These are phyloP conservation scores for Penicillium crustosum DNA, from an alignment of 2,329 filamentous ascomycete species.

Conservation along the genomic window DNA sequence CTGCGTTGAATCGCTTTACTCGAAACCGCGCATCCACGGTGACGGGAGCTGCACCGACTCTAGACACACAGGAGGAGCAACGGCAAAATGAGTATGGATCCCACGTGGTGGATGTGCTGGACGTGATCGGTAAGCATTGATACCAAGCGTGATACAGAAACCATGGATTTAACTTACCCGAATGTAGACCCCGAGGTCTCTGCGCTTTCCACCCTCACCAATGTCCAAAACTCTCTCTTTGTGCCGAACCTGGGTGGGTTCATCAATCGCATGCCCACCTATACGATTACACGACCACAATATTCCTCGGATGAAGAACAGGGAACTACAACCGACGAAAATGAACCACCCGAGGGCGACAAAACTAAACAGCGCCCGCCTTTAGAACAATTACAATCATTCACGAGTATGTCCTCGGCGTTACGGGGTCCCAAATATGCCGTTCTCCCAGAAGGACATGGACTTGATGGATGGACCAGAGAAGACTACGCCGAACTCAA, in stretches of 20 bases:
- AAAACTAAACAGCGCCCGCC: slow-evolving; percentile 29
- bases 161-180: slow-evolving; percentile 25
- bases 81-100: slow-evolving; percentile 55
- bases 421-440: slow-evolving; percentile 73
- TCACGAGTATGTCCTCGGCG: slow-evolving; percentile 64
- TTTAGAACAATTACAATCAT: slow-evolving; percentile 33
- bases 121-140: slow-evolving; percentile 61
- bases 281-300: slow-evolving; percentile 62
- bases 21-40: slow-evolving; percentile 38
- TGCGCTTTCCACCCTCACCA: slow-evolving; percentile 79
- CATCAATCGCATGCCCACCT: slow-evolving; percentile 76
- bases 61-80: slow-evolving; percentile 8
- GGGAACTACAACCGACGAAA: slow-evolving; percentile 29
- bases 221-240: slow-evolving; percentile 87
- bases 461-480: slow-evolving; percentile 70
- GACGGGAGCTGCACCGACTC: slow-evolving; percentile 21
- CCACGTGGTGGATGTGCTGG: slow-evolving; percentile 65
- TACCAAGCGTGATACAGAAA: not conserved
- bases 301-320: slow-evolving; percentile 37
- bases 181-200: slow-evolving; percentile 74
- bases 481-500: slow-evolving; percentile 76
- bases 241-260: slow-evolving; percentile 74
- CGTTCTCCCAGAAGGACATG: slow-evolving; percentile 71
- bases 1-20: slow-evolving; percentile 32
- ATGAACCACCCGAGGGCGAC: slow-evolving; percentile 26